Base-by-base conservation (phyloP, 2,329 filamentous ascomycete genomes). In the Talaromyces sp. region DNA sequence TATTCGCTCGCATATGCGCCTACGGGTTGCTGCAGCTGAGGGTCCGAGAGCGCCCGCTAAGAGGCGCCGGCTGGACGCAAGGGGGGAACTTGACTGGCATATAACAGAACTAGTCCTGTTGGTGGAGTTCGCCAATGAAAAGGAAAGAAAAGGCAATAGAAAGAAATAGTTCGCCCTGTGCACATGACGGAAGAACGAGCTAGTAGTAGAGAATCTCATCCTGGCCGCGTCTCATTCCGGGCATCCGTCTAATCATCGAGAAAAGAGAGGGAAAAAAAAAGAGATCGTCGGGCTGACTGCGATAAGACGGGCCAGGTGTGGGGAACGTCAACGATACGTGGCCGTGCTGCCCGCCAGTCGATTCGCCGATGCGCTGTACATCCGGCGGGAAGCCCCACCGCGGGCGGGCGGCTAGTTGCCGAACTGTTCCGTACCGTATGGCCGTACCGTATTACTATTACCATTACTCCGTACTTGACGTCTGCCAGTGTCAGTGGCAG, bases 1-100 rank as follows among this genome's bases (percentile, higher is more conserved):
- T 21, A 59, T 61, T 64, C 63, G 67, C 66, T 69, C 62, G 67
- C 67, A 69, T 69, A 69, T 69, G 67, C 67, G 63, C 43, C 59
- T 58, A 64, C 67, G 67, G 67, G 63, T 66, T 59, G 64, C 60
- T 68, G 67, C 67, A 69, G 67, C 62, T 65, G 65, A 67, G 67
- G 49, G 49, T 52, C 49, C 27, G 49, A 52, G 49, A 52, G 49
- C 49, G 27, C 24, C 24, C 49, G 49, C 49, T 52, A 52, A 27
- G 27, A 14, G 53, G 26, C 43, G 19, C 43, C 31, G 38, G 35
- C 17, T 21, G 41, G 29, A 51, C 56, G 56, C 56, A 58, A 58
- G 56, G 56, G 56, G 56, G 19, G 43, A n/a, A n/a, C 21, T 19
- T 38, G 35, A 38, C 35, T 38, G 35, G 35, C 35, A 38, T 38